Evolutionary conservation across 306 rosid species (phyloP).

Genomic region (Gleditsia sinensis): DNA sequence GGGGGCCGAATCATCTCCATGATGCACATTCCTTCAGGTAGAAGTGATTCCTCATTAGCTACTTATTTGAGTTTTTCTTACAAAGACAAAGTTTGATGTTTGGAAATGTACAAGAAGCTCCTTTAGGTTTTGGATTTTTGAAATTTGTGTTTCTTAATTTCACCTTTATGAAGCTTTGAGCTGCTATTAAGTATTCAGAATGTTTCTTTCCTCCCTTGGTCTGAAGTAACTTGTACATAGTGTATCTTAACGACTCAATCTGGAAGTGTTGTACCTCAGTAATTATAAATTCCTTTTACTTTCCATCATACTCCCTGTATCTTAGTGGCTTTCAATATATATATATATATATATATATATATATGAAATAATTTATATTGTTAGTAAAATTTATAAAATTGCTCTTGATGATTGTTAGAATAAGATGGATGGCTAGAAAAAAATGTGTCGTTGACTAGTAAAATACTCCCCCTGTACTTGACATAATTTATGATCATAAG

Average conservation of each 20-base stretch:
- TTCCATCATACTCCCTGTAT: background rate
- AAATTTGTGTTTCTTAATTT: slow-evolving; percentile 1
- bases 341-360: no score
- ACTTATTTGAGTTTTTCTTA: slow-evolving; percentile 4
- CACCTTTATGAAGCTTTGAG: background rate
- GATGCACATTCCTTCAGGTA: slow-evolving; percentile 87
- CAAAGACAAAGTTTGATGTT: background rate
- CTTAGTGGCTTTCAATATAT: background rate
- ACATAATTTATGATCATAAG: no score
- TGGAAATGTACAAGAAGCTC: slow-evolving; percentile 12
- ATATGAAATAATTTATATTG: slow-evolving; percentile 12
- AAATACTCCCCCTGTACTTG: no score
- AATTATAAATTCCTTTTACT: background rate
- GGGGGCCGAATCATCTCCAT: slow-evolving; percentile 94
- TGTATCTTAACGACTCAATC: background rate
- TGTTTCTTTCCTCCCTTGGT: background rate
- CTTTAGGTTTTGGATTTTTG: background rate
- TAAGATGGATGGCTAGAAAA: no score
- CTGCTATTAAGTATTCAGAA: slow-evolving; percentile 2
- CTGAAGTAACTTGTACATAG: slow-evolving; percentile 2
- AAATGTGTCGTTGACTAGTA: no score
- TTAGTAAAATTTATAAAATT: slow-evolving; percentile 9
- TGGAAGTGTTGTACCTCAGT: background rate
- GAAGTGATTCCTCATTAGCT: slow-evolving; percentile 20
- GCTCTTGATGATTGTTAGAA: no score